Evolutionary conservation across 306 rosid genomes (phyloP), one percentile per base, ranked within the genome.

Genomic region (Gastrolobium bilobum): DNA sequence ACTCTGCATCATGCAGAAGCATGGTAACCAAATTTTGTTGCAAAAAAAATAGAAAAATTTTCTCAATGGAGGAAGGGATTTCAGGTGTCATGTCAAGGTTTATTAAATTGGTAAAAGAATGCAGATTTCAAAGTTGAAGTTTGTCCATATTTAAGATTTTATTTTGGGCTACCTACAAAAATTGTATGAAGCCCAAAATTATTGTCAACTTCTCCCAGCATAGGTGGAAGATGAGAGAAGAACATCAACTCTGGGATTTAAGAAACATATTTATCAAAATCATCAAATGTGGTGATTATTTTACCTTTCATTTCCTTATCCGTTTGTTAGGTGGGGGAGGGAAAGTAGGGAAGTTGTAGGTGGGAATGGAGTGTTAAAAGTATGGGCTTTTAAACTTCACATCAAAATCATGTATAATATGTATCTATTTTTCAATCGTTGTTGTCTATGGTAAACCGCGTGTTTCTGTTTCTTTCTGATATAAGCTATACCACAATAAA

Each of bases 51-150:
- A 7, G 64, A 61, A 51, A 67, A 50, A 30, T 51, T 71, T 62
- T 71, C 82, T 72, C 63, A 43, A 76, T 31, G 79, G 85, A 73
- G 72, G 62, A 80, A 62, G 87, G 68, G 43, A 73, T 57, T 83
- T 73, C 56, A 64, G 33, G 54, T 63, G 61, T 73, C 61, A 58
- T 43, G 48, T 44, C 57, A 43, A 77, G 78, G 75, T 59, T 80
- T 83, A 79, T 74, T 58, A 50, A 88, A 48, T 39, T 77, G 81
- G 56, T 46, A 81, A 54, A 78, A 8, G 68, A 48, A 38, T 51
- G 78, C 57, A 68, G 58, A 51, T 71, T 44, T 0, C 64, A 33
- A 67, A 74, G 59, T 62, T 61, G 68, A 73, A 67, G 78, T 58
- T 51, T 79, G 72, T 56, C 51, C 44, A 71, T 30, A 48, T 58